Evolutionary conservation across 129 eudicot species (phyloP).

Genomic region (Cynara cardunculus): DNA sequence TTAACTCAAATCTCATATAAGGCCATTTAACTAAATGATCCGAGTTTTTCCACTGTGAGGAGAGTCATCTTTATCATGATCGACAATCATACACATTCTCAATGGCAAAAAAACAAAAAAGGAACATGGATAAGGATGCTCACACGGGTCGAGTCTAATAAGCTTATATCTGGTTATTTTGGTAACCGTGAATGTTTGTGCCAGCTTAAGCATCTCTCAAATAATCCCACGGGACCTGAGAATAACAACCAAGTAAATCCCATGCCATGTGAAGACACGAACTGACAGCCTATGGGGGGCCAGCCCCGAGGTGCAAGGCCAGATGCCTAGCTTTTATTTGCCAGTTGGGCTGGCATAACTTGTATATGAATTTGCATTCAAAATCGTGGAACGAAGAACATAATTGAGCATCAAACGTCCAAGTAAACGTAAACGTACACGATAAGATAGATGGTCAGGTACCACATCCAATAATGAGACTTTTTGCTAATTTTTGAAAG

Average conservation of each 20-base stretch:
- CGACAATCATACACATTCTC: not conserved
- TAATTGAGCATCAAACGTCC: not conserved
- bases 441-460: not conserved
- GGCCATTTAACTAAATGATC: too few species aligned
- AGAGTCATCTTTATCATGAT: too few species aligned
- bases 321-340: not conserved
- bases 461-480: conserved; percentile 24
- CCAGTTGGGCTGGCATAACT: not conserved
- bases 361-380: not conserved
- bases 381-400: not conserved
- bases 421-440: not conserved
- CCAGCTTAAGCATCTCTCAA: not conserved
- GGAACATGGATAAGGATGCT: not conserved
- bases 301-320: not conserved
- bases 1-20: not conserved
- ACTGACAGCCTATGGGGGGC: not conserved
- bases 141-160: not conserved
- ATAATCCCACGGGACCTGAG: not conserved
- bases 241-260: not conserved
- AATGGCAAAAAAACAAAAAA: not conserved
- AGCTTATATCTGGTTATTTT: not conserved
- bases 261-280: not conserved
- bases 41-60: too few species aligned
- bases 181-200: not conserved
- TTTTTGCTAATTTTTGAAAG: conserved; percentile 18